These are phyloP conservation scores for Apium graveolens DNA, from an alignment of 129 eudicot species.

Conservation along the genomic window DNA sequence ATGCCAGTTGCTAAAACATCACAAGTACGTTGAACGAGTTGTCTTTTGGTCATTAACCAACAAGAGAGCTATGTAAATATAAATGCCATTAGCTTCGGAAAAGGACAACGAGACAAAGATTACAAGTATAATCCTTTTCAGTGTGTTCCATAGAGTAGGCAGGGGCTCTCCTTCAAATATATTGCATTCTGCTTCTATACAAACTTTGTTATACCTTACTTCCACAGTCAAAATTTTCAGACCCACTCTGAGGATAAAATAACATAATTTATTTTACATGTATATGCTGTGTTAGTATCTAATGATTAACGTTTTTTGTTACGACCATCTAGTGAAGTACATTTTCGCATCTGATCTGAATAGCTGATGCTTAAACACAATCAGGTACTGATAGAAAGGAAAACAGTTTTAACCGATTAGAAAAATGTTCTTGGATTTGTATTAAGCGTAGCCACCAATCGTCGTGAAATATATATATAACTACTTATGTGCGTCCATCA, in stretches of 20 bases:
- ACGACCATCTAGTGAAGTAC: too few species aligned
- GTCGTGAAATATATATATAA: too few species aligned
- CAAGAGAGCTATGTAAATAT: neutral
- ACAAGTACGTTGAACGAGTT: neutral
- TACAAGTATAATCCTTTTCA: constrained; percentile 1
- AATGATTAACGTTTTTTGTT: neutral
- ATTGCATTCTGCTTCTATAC: constrained; percentile 5
- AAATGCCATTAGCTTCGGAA: neutral
- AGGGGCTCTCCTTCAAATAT: constrained; percentile 8
- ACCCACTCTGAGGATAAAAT: constrained; percentile 3
- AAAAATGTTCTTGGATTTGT: neutral
- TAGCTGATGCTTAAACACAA: neutral
- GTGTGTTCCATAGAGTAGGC: constrained; percentile 9
- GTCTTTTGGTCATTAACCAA: neutral
- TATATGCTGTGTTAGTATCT: neutral
- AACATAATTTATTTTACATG: neutral
- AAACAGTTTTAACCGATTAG: neutral
- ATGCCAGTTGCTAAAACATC: neutral
- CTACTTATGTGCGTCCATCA: too few species aligned
- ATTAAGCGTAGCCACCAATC: neutral
- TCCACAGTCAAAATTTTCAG: constrained; percentile 2
- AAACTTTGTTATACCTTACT: constrained; percentile 5
- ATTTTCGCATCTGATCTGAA: neutral
- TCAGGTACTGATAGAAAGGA: neutral
- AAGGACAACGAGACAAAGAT: neutral